Conservation (phyloP, 768 basidiomycete genomes). For the Suillus spraguei region DNA sequence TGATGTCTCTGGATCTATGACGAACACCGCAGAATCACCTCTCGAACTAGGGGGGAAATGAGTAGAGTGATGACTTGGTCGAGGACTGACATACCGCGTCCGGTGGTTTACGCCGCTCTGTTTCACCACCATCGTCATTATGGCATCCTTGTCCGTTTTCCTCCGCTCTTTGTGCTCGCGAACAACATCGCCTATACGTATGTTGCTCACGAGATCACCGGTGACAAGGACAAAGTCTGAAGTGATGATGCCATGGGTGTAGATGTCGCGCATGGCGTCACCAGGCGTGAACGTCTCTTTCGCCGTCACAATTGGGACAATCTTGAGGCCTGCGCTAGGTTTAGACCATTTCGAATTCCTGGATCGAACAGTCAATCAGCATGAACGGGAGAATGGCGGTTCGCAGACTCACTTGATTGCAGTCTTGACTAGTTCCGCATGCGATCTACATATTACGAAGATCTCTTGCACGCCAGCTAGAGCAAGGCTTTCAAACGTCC, state of each 20-base stretch:
- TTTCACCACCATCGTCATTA: constrained; percentile 96
- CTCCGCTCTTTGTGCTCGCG: constrained; percentile 86
- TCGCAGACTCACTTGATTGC: constrained; percentile 67
- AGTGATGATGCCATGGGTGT: constrained; percentile 87
- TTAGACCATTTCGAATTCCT: constrained; percentile 88
- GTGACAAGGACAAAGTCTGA: constrained; percentile 90
- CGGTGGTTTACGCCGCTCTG: constrained; percentile 72
- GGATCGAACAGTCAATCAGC: constrained; percentile 9
- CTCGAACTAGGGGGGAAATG: constrained; percentile 49
- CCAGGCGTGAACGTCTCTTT: constrained; percentile 88
- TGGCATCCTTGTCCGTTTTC: constrained; percentile 86
- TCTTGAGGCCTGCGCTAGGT: constrained; percentile 76
- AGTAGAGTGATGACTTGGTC: background rate
- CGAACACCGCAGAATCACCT: constrained; percentile 78
- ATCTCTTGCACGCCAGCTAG: constrained; percentile 97
- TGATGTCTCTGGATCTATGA: constrained; percentile 71
- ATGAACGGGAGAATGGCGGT: constrained; percentile 12
- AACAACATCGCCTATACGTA: constrained; percentile 88
- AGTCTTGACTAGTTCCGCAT: constrained; percentile 81
- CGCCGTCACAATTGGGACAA: constrained; percentile 82
- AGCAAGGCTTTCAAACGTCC: constrained; percentile 95
- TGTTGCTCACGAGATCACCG: constrained; percentile 92
- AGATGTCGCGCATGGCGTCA: constrained; percentile 92
- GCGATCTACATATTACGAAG: constrained; percentile 92
- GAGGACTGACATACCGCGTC: constrained; percentile 56